Percentiles rank a stretch among this genome's conserved stretches.
phyloP scores from a whole-genome alignment of 768 basidiomycete species.

The Leccinum broughii region DNA sequence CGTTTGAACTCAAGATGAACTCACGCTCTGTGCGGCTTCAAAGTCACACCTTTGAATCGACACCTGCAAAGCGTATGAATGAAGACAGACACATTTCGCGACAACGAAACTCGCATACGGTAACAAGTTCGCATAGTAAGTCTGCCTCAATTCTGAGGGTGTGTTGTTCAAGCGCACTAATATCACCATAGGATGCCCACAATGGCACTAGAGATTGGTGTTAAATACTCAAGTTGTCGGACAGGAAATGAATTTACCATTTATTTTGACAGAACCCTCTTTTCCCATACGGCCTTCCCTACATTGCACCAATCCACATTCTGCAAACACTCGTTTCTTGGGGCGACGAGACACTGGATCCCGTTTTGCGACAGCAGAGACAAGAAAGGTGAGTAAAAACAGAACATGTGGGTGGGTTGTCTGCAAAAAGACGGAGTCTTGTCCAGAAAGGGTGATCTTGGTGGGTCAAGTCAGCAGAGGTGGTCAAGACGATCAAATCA shows the following conservation, averaged over 20 bases:
- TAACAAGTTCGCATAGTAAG: conserved; percentile 66
- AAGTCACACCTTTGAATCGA: conserved; percentile 71
- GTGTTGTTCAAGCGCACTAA: conserved; percentile 46
- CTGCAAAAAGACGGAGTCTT: conserved; percentile 52
- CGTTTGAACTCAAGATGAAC: conserved; percentile 11
- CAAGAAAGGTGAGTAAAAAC: conserved; percentile 63
- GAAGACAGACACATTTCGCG: not conserved
- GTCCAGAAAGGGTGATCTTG: conserved; percentile 33
- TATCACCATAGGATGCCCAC: conserved; percentile 55
- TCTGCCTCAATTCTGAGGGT: conserved; percentile 70
- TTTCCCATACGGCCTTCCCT: conserved; percentile 44
- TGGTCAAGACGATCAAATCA: conserved; percentile 18
- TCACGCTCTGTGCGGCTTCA: conserved; percentile 56
- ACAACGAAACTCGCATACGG: conserved; percentile 40
- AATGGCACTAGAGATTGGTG: conserved; percentile 43
- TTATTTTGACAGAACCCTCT: conserved; percentile 11
- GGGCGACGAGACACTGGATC: conserved; percentile 75
- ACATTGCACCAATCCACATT: conserved; percentile 53
- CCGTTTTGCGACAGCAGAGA: conserved; percentile 65
- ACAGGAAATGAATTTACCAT: conserved; percentile 11
- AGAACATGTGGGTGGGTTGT: conserved; percentile 69
- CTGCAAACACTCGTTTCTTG: conserved; percentile 68
- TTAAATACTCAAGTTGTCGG: not conserved
- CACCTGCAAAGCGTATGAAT: conserved; percentile 40
- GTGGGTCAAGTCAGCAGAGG: not conserved